Evolutionary conservation across 306 rosid species (phyloP).

Genomic region (Dryas drummondii): DNA sequence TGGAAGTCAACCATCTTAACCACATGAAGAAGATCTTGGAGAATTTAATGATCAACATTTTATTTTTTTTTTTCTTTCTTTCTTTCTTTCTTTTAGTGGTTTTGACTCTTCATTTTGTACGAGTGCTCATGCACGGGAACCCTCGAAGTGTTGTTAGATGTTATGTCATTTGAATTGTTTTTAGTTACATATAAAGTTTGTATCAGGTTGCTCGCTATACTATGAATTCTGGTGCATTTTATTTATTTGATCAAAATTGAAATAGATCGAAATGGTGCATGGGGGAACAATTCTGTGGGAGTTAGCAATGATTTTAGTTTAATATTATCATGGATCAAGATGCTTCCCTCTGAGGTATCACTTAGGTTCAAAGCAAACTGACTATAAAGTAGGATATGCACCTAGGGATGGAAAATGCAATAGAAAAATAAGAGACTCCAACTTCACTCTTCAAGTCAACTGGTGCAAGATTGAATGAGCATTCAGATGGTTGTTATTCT

Average conservation of each 20-base stretch:
- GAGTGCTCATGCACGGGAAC: not conserved
- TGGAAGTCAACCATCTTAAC: slow-evolving; percentile 5
- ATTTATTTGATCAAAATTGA: too few species aligned
- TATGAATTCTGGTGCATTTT: too few species aligned
- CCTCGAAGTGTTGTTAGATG: not conserved
- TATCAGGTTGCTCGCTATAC: too few species aligned
- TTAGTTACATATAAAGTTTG: too few species aligned
- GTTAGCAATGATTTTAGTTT: not conserved
- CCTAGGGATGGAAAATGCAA: not conserved
- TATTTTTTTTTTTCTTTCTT: too few species aligned
- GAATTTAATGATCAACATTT: not conserved
- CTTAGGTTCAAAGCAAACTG: not conserved
- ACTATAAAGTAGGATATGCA: not conserved
- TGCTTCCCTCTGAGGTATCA: not conserved
- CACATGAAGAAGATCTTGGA: not conserved
- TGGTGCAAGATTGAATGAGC: not conserved
- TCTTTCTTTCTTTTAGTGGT: not conserved
- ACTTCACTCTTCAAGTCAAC: not conserved
- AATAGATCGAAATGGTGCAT: too few species aligned
- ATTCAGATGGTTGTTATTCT: not conserved
- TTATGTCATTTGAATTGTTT: not conserved
- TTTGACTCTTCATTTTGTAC: not conserved
- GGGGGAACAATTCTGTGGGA: too few species aligned
- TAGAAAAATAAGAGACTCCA: not conserved
- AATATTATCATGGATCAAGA: slow-evolving; percentile 11